Conservation (phyloP, 345 rosid genomes). For the Carallia pectinifolia region DNA sequence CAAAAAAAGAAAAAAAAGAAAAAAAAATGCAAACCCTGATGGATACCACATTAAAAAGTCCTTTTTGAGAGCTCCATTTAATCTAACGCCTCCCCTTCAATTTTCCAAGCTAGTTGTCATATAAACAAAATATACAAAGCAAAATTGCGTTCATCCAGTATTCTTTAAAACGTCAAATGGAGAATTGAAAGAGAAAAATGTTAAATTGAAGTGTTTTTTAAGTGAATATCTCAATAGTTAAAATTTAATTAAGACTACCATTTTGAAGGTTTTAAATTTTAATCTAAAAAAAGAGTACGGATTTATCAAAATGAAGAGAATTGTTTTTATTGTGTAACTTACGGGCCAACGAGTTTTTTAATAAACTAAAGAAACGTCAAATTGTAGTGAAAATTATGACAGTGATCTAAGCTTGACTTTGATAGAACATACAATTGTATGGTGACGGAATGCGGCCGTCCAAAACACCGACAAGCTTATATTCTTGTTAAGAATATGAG, state of each 20-base stretch:
- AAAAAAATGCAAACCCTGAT: too few relatives aligned
- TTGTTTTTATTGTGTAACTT: too few relatives aligned
- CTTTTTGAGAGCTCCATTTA: slow-evolving; percentile 44
- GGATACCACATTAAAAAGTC: slow-evolving; percentile 20
- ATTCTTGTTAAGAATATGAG: slow-evolving; percentile 6
- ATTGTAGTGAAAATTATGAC: neutral
- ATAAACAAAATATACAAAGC: neutral
- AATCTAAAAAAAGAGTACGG: too few relatives aligned
- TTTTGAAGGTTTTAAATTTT: too few relatives aligned
- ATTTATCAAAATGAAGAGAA: too few relatives aligned
- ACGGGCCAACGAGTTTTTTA: too few relatives aligned
- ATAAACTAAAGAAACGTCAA: neutral
- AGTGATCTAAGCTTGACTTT: slow-evolving; percentile 13
- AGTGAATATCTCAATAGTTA: too few relatives aligned
- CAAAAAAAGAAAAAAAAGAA: too few relatives aligned
- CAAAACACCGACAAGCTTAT: slow-evolving; percentile 25
- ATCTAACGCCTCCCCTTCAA: slow-evolving; percentile 26
- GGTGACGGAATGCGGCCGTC: slow-evolving; percentile 28
- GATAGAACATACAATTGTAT: slow-evolving; percentile 8
- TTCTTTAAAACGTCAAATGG: too few relatives aligned
- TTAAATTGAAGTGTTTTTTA: too few relatives aligned
- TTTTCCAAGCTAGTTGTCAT: slow-evolving; percentile 17
- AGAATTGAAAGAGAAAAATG: too few relatives aligned
- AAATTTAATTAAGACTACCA: too few relatives aligned
- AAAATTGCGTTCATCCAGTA: neutral